Evolutionary conservation across 73 alveolate species (phyloP), one percentile per base, ranked within the genome.

Genomic region (Paramecium tetraurelia): DNA sequence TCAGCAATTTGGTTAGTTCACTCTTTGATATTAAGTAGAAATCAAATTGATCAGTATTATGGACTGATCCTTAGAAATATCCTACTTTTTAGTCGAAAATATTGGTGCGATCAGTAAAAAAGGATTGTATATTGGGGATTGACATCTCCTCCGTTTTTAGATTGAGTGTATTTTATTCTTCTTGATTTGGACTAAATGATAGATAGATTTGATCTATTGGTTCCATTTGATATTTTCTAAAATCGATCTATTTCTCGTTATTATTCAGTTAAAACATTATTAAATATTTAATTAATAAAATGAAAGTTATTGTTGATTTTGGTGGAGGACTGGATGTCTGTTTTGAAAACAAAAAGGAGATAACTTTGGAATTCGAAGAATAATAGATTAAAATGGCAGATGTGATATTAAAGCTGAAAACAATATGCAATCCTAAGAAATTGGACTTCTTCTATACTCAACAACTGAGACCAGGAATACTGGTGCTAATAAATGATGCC

Each of bases 401-500:
- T 33, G 58, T 86, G 10, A 86, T 86, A 58, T 40, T n/a, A 7
- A 58, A 14, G 8, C 20, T 86, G 43, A 72, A 68, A 18, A 38
- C 46, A 31, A 40, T 29, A 18, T 86, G 85, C 21, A 48, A 63
- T 29, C 59, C 63, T 14, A 63, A 86, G 76, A 86, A 86, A 86
- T 63, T 77, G 29, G 93, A 86, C 38, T 86, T 86, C 59, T 86
- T 86, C 58, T 84, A 31, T 12, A 53, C 41, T 86, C 27, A 27
- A 86, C 58, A 38, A 36, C 57, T 95, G 4, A 85, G 99, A 71
- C 98, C 99, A 20, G 99, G 99, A 18, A 97, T 97, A 68, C 93
- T 97, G 7, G 99, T 97, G 12, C 88, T 97, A 90, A 93, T 97
- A 41, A 97, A 97, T 92, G 99, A 97, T 87, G 95, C 97, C 5